A percentile compares a stretch with the other conserved stretches of the same genome.
Conservation (phyloP, 495 filamentous ascomycete genomes). For the Venustampulla echinocandica region DNA sequence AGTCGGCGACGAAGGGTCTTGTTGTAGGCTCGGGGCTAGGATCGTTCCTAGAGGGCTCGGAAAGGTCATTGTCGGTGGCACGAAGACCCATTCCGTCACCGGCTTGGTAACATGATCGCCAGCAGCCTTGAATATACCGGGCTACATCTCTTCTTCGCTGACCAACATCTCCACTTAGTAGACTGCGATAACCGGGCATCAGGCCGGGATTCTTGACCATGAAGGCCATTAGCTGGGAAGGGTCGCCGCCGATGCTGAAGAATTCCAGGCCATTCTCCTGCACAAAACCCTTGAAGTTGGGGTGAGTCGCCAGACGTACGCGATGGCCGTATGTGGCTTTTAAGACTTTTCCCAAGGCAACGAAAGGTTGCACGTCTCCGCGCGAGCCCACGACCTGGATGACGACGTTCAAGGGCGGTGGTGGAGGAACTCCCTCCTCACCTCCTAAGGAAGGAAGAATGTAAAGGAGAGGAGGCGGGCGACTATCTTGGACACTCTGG, state of each 20-base stretch:
- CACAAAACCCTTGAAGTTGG: conserved; percentile 55
- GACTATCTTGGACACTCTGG: no score
- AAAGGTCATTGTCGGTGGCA: conserved; percentile 68
- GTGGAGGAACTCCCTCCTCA: no score
- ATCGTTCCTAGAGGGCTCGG: conserved; percentile 72
- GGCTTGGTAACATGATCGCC: conserved; percentile 40
- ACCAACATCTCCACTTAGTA: not conserved
- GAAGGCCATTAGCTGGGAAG: conserved; percentile 19
- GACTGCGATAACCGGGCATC: not conserved
- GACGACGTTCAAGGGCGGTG: conserved; percentile 27
- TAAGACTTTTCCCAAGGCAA: conserved; percentile 53
- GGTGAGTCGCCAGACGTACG: conserved; percentile 68
- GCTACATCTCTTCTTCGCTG: not conserved
- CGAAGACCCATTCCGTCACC: conserved; percentile 43
- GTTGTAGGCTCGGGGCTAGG: conserved; percentile 32
- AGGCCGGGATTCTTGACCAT: not conserved
- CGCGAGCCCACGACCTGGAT: conserved; percentile 4
- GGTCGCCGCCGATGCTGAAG: conserved; percentile 67
- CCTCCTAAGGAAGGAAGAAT: no score
- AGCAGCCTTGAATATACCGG: not conserved
- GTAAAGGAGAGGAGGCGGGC: no score
- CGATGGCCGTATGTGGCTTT: conserved; percentile 49
- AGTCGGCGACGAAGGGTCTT: conserved; percentile 61
- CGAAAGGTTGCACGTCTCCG: conserved; percentile 59
- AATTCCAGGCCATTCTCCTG: conserved; percentile 58